Base-by-base conservation (phyloP, 2,329 filamentous ascomycete species). In the Cercospora canescens region DNA sequence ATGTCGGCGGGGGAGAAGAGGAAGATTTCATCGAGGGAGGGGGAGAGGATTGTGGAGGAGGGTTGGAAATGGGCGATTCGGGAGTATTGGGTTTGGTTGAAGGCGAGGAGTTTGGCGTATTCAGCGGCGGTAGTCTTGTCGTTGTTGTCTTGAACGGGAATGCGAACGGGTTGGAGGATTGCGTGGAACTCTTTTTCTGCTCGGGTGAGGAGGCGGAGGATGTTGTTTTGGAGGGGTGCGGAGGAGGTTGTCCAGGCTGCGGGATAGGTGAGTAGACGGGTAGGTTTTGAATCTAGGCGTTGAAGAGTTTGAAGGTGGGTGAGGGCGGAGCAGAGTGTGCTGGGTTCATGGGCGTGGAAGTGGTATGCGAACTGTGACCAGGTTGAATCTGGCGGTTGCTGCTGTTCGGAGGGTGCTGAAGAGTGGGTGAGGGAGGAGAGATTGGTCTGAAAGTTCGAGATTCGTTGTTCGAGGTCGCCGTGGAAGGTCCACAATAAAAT, bases 21-120 rank as follows among this genome's bases (percentile, higher is more conserved):
- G 77, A 92, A 92, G 0, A 92, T 81, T 62, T 91, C 88, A 69
- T 92, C 90, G 80, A 92, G 85, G 2, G 45, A 28, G 4, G 54
- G 39, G 3, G 45, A 21, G 4, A 70, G 81, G 1, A 92, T 78
- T 2, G 85, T 85, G n/a, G 85, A 81, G 6, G 87, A 88, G 4
- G 41, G 34, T 73, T 91, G 86, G 55, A 88, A 76, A 50, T 83
- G 80, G 39, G 87, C 79, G 35, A 87, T 79, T 50, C 86, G 83
- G 16, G 82, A 77, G 74, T 90, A 91, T 60, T 87, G 81, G 0
- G 85, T 87, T 63, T 89, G 86, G 67, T 87, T 88, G 73, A 90
- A 91, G 2, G 88, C 87, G 39, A 90, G 83, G 34, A 91, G 82
- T 74, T 92, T 91, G 28, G 87, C 88, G 70, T 87, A 88, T 2